Evolutionary conservation across 2,329 filamentous ascomycete genomes (phyloP), one percentile per base, ranked within the genome.

Genomic region (Decorospora gaudefroyi): DNA sequence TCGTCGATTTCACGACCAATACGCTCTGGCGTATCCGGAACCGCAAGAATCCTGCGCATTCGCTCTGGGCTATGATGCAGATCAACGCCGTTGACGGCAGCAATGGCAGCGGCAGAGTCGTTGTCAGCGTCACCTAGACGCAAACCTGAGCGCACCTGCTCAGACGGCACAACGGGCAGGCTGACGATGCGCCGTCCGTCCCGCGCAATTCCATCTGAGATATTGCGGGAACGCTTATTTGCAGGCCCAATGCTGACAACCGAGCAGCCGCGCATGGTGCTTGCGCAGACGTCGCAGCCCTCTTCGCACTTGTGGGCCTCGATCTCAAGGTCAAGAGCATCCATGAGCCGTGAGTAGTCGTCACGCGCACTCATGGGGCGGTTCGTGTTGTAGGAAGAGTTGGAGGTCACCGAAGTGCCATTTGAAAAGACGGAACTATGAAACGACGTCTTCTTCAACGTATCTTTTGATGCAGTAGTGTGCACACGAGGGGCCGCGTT

Each of bases 341-440:
- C 23, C 8, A 43, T 26, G 5, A 38, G 30, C 6, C 18, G 27
- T 7, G 26, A 33, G 15, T 32, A 9, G 15, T 27, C 30, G 9
- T 6, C n/a, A 3, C 25, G 12, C 19, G 35, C 26, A n/a, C 10
- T 19, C 25, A 11, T 23, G 16, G 13, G 13, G 17, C 16, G 9
- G 4, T 31, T 10, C 16, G 32, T 50, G 23, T 37, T 37, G 16
- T 42, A 30, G 8, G 49, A 48, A 2, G 45, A 46, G 13, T 40
- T 52, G 1, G 48, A 39, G 0, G 42, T 34, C 2, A 22, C 8
- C 1, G 35, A 51, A 11, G 34, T 31, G 7, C n/a, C 10, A 7
- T 22, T 18, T 2, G 45, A 44, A 11, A 46, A 49, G 8, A 44
- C 13, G 1, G 42, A 49, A 9, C 11, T 15, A 4, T 3, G 12